Conservation (phyloP, 129 eudicot genomes). For the Rutidosis leptorrhynchoides region DNA sequence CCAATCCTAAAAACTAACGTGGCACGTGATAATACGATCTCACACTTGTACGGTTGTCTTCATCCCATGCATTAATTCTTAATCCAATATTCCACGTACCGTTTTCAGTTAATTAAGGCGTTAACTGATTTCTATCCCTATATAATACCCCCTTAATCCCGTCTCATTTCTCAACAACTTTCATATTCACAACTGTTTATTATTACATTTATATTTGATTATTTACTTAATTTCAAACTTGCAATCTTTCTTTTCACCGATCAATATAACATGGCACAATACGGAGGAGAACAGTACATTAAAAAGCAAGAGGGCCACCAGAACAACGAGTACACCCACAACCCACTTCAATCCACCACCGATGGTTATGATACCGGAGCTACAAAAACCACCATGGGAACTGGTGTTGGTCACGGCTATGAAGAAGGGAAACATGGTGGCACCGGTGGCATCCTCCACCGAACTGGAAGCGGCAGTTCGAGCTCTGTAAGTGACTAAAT, state of each 20-base stretch:
- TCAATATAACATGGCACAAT: slow-evolving; percentile 26
- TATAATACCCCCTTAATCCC: slow-evolving; percentile 19
- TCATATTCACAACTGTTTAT: not conserved
- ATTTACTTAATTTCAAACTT: not conserved
- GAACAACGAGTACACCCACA: slow-evolving; percentile 11
- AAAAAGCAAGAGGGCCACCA: slow-evolving; percentile 22
- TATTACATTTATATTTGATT: not conserved
- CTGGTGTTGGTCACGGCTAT: slow-evolving; percentile 21
- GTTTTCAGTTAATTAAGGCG: not conserved
- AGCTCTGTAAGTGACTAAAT: slow-evolving; percentile 44
- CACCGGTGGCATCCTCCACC: slow-evolving; percentile 39
- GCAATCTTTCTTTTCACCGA: not conserved
- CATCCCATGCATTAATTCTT: slow-evolving; percentile 27
- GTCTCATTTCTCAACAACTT: slow-evolving; percentile 28
- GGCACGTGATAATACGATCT: slow-evolving; percentile 17
- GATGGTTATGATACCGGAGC: slow-evolving; percentile 9
- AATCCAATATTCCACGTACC: slow-evolving; percentile 16
- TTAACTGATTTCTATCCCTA: not conserved
- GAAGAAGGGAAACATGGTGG: slow-evolving; percentile 28
- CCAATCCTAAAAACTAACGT: slow-evolving; percentile 15
- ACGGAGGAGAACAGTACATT: slow-evolving; percentile 27
- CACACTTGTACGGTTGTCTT: slow-evolving; percentile 28
- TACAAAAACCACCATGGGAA: slow-evolving; percentile 9
- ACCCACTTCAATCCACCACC: slow-evolving; percentile 27
- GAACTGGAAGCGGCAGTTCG: slow-evolving; percentile 60